Evolutionary conservation across 306 rosid genomes (phyloP), one percentile per base, ranked within the genome.

Genomic region (Vigna angularis): DNA sequence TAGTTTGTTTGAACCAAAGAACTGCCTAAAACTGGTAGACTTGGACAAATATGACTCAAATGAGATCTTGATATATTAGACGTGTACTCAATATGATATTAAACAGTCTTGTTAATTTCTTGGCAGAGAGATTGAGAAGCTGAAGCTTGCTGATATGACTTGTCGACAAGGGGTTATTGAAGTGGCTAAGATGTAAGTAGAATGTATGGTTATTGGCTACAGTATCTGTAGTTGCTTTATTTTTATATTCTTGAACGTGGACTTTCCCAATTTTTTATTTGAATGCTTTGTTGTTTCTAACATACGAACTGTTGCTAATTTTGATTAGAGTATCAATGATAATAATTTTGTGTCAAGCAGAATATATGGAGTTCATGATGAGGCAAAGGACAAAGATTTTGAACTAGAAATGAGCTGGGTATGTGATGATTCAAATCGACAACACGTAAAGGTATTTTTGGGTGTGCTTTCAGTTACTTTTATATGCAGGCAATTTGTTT

Each of bases 361-460:
- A 77, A 95, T 95, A 70, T 95, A 95, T 76, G 97, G 98, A 52
- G 97, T 95, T 34, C 98, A 95, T 65, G 98, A 95, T 67, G 98
- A 95, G 82, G 98, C 98, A 1, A 95, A 95, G 85, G 98, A 95
- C 86, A 95, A 92, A 80, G 98, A 92, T 51, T 95, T 95, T 45
- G 98, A 95, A 65, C 87, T 95, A 66, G 98, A 95, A 79, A 80
- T 95, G 93, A 95, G 98, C 86, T 95, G 98, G 98, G 94, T 95
- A 73, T 95, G 98, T 73, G 98, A 95, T 26, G 98, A 95, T 85
- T 95, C 98, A 68, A 92, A 91, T 65, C 98, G 93, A 50, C 97
- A 76, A 62, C 98, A 95, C 78, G 87, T 82, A 86, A 95, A 95
- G 98, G 98, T 91, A 87, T 51, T 66, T 11, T 55, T 62, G 34